Base-by-base conservation (phyloP, 2,329 filamentous ascomycete species). In the Aureobasidium musti region DNA sequence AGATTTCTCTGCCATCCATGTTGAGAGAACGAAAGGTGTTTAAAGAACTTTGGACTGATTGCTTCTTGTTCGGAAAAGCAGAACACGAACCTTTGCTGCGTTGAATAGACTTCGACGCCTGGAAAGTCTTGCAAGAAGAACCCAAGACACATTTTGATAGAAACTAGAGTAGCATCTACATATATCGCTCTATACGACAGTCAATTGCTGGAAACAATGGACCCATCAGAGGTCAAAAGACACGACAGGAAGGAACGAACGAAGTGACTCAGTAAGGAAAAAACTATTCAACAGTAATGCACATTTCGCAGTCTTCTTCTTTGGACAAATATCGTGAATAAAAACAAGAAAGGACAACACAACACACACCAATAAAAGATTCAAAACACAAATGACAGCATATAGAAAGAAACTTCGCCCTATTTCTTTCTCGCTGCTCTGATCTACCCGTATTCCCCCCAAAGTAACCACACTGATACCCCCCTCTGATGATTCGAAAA, bases 11-110 rank as follows among this genome's bases (percentile, higher is more conserved):
- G 49, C 49, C 19, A 21, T 47, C 19, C 56, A 60, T 4, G 13
- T 60, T 5, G 56, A 60, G 19, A 60, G 28, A 8, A 23, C 56
- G 6, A 60, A 60, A 19, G 23, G 37, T n/a, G 37, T 43, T 57
- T 57, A 35, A 10, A 35, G 21, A 28, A 39, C 33, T 26, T 39
- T 43, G 37, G 30, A 23, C 49, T 52, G 49, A 30, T 45, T 45
- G 17, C 37, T 7, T 33, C 21, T 45, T 43, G 11, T 11, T 45
- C 5, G 4, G 33, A 11, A 26, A 56, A 26, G 4, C 11, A 56
- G 53, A 56, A 56, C 35, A n/a, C 2, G 53, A 26, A 7, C 53
- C 33, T 56, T 56, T 56, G 35, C n/a, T 56, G 21, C 6, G 21
- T 28, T 56, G 35, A 41, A n/a, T 5, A 5, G 17, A 21, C 4